Evolutionary conservation across 768 basidiomycete genomes (phyloP), one percentile per base, ranked within the genome.

Genomic region (Mycena crocata): DNA sequence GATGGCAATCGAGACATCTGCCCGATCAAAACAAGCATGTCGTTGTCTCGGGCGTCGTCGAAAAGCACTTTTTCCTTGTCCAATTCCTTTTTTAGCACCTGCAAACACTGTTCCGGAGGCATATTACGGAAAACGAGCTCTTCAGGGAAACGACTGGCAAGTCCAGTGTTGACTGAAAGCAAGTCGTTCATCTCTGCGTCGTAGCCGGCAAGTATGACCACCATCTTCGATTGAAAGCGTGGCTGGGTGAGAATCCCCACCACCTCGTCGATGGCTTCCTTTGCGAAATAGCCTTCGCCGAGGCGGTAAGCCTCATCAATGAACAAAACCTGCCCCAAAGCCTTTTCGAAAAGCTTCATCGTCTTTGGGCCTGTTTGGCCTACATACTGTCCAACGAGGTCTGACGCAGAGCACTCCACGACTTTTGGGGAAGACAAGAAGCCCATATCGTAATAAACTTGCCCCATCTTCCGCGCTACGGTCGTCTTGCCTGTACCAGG

Each of bases 281-380:
- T 82, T 1, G 90, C 89, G 67, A 90, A 92, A 0, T 80, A 85
- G 0, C 90, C 90, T 50, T 89, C 81, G 10, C 81, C 74, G 15
- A 92, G 80, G 28, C 90, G 81, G 69, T 92, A 92, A 0, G 91
- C 91, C 66, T 92, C 91, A 58, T 92, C 91, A 56, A 92, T 82
- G 78, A 92, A 92, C 0, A 92, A 80, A 4, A 92, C 90, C 44
- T 85, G 83, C 0, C 91, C 91, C 0, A 90, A 81, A 0, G 89
- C 91, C 72, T 86, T 88, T 49, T 90, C 87, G 50, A 92, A 86
- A 1, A 87, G 71, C 57, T 85, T 81, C 68, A 77, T 81, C 1
- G 88, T 89, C 74, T 90, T 90, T 0, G 89, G 90, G 0, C 90
- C 91, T 0, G 91, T 92, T 0, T 92, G 90, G 7, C 91, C 91